Conservation (phyloP, 371 early-diverging fungal genomes). For the Zychaea mexicana region DNA sequence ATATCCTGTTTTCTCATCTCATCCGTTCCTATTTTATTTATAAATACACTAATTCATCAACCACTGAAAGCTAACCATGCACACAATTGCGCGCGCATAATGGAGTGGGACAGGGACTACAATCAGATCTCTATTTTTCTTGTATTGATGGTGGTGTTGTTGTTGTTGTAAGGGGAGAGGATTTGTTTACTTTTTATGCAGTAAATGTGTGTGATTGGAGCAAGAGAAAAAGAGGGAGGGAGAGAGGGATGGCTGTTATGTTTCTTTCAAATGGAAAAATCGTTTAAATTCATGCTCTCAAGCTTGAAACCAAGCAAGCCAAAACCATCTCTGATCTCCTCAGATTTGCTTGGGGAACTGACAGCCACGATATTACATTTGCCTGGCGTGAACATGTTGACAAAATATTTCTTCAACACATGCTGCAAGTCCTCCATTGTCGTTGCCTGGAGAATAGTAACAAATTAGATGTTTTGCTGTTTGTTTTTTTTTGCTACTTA, state of each 20-base stretch:
- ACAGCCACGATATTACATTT: constrained; percentile 58
- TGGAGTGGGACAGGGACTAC: too few relatives aligned
- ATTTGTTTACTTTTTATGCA: too few relatives aligned
- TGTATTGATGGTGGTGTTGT: too few relatives aligned
- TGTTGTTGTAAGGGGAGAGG: too few relatives aligned
- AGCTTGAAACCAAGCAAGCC: constrained; percentile 36
- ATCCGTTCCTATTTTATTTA: neutral
- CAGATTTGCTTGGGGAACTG: constrained; percentile 54
- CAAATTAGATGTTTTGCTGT: neutral
- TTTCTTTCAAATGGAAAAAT: constrained; percentile 30
- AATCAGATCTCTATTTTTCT: neutral
- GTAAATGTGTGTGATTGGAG: neutral
- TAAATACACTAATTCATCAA: neutral
- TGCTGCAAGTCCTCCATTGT: constrained; percentile 44
- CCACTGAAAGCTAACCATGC: too few relatives aligned
- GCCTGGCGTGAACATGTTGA: constrained; percentile 55
- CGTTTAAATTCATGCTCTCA: constrained; percentile 36
- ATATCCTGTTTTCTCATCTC: too few relatives aligned
- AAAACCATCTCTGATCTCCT: constrained; percentile 50
- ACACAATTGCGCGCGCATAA: too few relatives aligned
- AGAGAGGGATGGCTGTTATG: neutral
- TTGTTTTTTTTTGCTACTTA: neutral
- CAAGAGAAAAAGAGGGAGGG: neutral
- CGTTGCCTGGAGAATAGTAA: constrained; percentile 32
- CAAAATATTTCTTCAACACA: constrained; percentile 51